Percentiles rank a stretch among this genome's conserved stretches.
These are phyloP conservation scores for Kazachstania sp. DNA, from an alignment of 1,139 yeast genomes.

Conservation along the genomic window DNA sequence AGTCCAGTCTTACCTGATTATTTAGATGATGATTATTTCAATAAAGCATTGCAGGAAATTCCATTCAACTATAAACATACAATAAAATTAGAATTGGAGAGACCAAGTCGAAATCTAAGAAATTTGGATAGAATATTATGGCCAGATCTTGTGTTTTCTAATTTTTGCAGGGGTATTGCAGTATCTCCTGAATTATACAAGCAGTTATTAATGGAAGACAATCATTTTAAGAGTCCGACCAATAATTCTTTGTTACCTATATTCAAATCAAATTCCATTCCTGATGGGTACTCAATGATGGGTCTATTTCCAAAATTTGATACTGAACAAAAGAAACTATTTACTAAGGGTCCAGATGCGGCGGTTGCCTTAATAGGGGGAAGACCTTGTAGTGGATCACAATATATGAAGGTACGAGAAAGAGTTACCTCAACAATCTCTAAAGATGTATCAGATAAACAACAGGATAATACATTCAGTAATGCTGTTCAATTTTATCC, in stretches of 20 bases:
- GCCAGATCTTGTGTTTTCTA: slow-evolving; percentile 15
- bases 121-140: slow-evolving; percentile 10
- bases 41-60: background rate
- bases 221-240: slow-evolving; percentile 10
- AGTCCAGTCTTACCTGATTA: background rate
- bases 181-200: slow-evolving; percentile 6
- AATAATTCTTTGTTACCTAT: slow-evolving; percentile 10
- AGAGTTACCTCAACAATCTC: background rate
- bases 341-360: slow-evolving; percentile 8
- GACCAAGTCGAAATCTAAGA: background rate
- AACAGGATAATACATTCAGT: background rate
- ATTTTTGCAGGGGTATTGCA: slow-evolving; percentile 18
- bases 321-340: slow-evolving; percentile 9
- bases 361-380: slow-evolving; percentile 12
- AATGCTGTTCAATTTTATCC: background rate
- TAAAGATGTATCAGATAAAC: background rate
- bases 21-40: background rate
- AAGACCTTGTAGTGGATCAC: slow-evolving; percentile 4
- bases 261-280: slow-evolving; percentile 8
- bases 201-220: background rate
- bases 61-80: slow-evolving; percentile 8
- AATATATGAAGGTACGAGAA: background rate
- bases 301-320: slow-evolving; percentile 20
- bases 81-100: slow-evolving; percentile 6
- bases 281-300: slow-evolving; percentile 13